These are phyloP conservation scores for Torulaspora quercuum DNA, from an alignment of 805 yeast species.

Conservation along the genomic window DNA sequence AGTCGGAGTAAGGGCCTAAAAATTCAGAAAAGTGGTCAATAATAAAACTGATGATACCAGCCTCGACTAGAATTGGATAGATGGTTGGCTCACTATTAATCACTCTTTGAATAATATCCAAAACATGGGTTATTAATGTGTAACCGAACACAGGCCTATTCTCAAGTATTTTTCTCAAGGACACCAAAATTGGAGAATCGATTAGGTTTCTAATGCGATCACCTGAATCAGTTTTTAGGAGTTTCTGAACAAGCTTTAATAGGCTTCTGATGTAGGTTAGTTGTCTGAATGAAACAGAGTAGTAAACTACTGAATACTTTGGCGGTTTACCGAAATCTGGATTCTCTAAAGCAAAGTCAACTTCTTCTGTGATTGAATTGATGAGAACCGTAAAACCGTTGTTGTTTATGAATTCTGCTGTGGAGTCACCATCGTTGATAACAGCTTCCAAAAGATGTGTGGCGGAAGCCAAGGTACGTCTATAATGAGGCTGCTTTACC, in stretches of 20 bases:
- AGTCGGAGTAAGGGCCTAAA: constrained; percentile 55
- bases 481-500: constrained; percentile 47
- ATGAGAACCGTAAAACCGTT: constrained; percentile 66
- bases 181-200: constrained; percentile 71
- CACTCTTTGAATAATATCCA: constrained; percentile 64
- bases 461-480: constrained; percentile 61
- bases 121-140: constrained; percentile 53
- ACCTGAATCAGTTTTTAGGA: constrained; percentile 72
- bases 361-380: constrained; percentile 58
- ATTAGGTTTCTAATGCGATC: constrained; percentile 81
- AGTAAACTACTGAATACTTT: constrained; percentile 46
- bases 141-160: constrained; percentile 66
- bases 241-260: constrained; percentile 57
- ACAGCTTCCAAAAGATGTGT: constrained; percentile 52
- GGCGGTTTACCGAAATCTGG: constrained; percentile 61
- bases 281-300: constrained; percentile 56
- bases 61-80: constrained; percentile 72
- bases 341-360: constrained; percentile 56
- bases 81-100: constrained; percentile 92
- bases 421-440: constrained; percentile 45
- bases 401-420: constrained; percentile 60
- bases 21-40: constrained; percentile 54
- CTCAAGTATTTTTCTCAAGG: constrained; percentile 55
- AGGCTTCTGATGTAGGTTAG: constrained; percentile 55
- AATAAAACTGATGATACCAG: constrained; percentile 64